Percentiles rank a stretch among this genome's conserved stretches.
Evolutionary conservation across 306 rosid genomes (phyloP).

Genomic region (Castanopsis chinensis): DNA sequence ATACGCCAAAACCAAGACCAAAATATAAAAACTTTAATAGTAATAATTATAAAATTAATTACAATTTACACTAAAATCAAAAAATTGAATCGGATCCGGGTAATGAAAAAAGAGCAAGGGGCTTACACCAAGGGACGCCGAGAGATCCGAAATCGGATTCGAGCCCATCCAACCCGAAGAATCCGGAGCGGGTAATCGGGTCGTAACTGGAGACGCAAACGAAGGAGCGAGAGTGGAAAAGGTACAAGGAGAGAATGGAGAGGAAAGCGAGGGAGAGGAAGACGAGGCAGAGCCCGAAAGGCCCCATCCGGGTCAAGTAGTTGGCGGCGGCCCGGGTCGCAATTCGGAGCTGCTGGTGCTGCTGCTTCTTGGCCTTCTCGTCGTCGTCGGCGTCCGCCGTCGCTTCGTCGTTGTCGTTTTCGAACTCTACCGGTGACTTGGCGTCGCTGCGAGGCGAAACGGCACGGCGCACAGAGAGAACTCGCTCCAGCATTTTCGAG

Average conservation of each 20-base stretch:
- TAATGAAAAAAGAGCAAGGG: conserved; percentile 2
- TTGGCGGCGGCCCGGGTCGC: conserved; percentile 49
- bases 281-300: conserved; percentile 40
- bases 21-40: background rate
- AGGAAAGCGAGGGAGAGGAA: conserved; percentile 34
- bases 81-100: conserved; percentile 16
- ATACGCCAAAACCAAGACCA: background rate
- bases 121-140: conserved; percentile 99
- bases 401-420: background rate
- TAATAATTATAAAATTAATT: background rate
- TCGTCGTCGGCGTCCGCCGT: conserved; percentile 42
- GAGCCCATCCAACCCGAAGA: conserved; percentile 69
- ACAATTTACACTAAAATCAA: background rate
- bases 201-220: conserved; percentile 66
- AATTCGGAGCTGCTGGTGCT: conserved; percentile 36
- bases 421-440: conserved; percentile 25
- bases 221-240: conserved; percentile 63
- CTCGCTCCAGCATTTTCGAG: conserved; percentile 53
- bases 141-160: conserved; percentile 91
- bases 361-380: conserved; percentile 66
- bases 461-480: conserved; percentile 73
- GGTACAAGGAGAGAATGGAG: conserved; percentile 35
- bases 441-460: conserved; percentile 34
- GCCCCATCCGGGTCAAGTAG: conserved; percentile 48
- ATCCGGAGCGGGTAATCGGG: conserved; percentile 59